Evolutionary conservation across 2,329 filamentous ascomycete species (phyloP), one percentile per base, ranked within the genome.

Genomic region (Macrophomina phaseolina): DNA sequence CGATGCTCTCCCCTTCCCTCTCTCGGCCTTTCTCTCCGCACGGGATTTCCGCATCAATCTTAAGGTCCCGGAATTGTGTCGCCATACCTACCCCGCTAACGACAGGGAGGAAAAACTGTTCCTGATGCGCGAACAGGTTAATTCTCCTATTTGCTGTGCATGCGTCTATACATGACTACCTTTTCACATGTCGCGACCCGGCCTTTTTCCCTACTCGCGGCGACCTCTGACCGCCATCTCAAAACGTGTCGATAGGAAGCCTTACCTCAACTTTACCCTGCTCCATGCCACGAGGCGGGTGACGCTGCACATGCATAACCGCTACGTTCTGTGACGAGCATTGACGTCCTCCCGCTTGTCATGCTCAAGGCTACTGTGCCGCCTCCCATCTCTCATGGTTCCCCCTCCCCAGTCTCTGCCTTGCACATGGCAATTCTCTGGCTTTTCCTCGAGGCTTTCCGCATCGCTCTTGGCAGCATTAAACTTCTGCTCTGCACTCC

Each of bases 161-260:
- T 34, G 55, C n/a, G 16, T 32, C 55, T 60, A 34, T 30, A 61
- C 55, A 32, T 45, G 8, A 23, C 23, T 45, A 30, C 38, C 1
- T 16, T 45, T 60, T 60, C 55, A 60, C 55, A 60, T 60, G 55
- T 23, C 28, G 42, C 30, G n/a, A 6, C 32, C 32, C 58, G 58
- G 58, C 28, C 45, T 62, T 62, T 49, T n/a, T 62, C 30, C 58
- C 58, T 36, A 49, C 45, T 62, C 45, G 58, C 14, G 42, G 42
- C 30, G 7, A 18, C 8, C 7, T 23, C 32, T 62, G 58, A 51
- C 58, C 58, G 58, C 58, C 58, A 62, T 18, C 9, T 49, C 34
- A 45, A n/a, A 38, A 38, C n/a, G 16, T 51, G 42, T 36, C 42
- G 28, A n/a, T 18, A 5, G 16, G 42, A 49, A 62, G 32, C 23